Conservation (phyloP, 2,329 filamentous ascomycete species). For the Aspergillus flavus region DNA sequence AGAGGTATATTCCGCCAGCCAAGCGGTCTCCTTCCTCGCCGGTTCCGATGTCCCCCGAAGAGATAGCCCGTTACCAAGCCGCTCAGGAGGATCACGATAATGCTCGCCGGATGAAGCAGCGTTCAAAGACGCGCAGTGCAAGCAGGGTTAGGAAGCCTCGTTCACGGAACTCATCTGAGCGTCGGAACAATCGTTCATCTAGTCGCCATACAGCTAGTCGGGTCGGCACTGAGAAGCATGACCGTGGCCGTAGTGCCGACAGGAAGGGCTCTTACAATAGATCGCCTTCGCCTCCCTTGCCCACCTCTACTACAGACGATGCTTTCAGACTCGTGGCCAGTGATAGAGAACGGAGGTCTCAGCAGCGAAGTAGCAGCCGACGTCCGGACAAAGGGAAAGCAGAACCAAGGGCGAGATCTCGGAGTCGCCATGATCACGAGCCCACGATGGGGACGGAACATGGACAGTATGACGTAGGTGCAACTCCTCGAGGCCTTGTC, state of each 20-base stretch:
- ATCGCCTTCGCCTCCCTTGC: conserved; percentile 80
- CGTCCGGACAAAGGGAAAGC: conserved; percentile 49
- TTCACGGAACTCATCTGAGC: conserved; percentile 33
- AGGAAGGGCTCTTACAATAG: conserved; percentile 62
- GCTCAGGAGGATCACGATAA: conserved; percentile 53
- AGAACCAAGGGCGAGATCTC: conserved; percentile 34
- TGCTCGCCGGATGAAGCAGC: conserved; percentile 47
- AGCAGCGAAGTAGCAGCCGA: conserved; percentile 55
- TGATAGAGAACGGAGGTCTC: conserved; percentile 50
- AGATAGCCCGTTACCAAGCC: conserved; percentile 56
- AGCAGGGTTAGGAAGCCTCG: conserved; percentile 58
- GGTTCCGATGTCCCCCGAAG: conserved; percentile 90
- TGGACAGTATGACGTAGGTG: conserved; percentile 12
- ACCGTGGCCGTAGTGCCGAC: conserved; percentile 63
- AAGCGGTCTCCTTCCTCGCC: conserved; percentile 92
- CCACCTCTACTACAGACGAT: conserved; percentile 73
- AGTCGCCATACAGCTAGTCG: conserved; percentile 46
- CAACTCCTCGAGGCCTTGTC: conserved; percentile 10
- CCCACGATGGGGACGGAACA: conserved; percentile 16
- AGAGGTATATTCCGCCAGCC: conserved; percentile 70
- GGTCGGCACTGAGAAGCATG: conserved; percentile 32
- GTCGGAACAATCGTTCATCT: conserved; percentile 41
- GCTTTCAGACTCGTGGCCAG: conserved; percentile 47
- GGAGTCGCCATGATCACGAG: conserved; percentile 38
- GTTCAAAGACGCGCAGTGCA: conserved; percentile 35